These are phyloP conservation scores for Paramecium caudatum DNA, from an alignment of 73 alveolate genomes.

Conservation along the genomic window DNA sequence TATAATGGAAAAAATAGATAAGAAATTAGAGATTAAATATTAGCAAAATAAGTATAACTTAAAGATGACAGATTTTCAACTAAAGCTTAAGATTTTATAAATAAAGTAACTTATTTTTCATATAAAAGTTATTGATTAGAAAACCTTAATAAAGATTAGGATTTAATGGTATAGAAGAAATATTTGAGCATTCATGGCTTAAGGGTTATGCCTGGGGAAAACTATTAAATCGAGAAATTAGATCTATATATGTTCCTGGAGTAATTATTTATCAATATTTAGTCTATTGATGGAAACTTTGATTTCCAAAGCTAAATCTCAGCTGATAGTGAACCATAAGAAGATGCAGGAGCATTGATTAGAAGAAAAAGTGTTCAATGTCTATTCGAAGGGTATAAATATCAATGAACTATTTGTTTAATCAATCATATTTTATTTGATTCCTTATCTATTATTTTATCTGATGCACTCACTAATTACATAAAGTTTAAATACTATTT, in stretches of 20 bases:
- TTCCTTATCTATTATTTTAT: slow-evolving; percentile 56
- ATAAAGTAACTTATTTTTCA: slow-evolving; percentile 79
- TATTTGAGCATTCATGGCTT: slow-evolving; percentile 89
- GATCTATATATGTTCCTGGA: slow-evolving; percentile 61
- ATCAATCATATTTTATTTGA: slow-evolving; percentile 12
- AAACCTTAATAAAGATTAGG: slow-evolving; percentile 92
- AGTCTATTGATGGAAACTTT: slow-evolving; percentile 64
- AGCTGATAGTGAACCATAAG: slow-evolving; percentile 61
- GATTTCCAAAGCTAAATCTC: slow-evolving; percentile 49
- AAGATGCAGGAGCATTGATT: neutral
- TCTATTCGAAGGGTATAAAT: slow-evolving; percentile 58
- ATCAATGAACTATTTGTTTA: slow-evolving; percentile 30
- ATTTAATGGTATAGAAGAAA: slow-evolving; percentile 86
- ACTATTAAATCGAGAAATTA: slow-evolving; percentile 49
- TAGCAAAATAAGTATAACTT: slow-evolving; percentile 83
- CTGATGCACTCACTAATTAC: slow-evolving; percentile 55
- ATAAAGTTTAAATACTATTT: slow-evolving; percentile 15
- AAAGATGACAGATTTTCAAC: slow-evolving; percentile 88
- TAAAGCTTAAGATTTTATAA: slow-evolving; percentile 94
- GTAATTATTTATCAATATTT: neutral
- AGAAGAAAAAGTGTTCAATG: slow-evolving; percentile 68
- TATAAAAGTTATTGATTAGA: slow-evolving; percentile 75
- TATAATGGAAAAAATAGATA: slow-evolving; percentile 88
- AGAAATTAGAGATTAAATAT: slow-evolving; percentile 85
- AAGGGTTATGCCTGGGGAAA: slow-evolving; percentile 89